These are phyloP conservation scores for Pelagomonas calceolata DNA, from an alignment of 108 stramenopile genomes.

Conservation along the genomic window DNA sequence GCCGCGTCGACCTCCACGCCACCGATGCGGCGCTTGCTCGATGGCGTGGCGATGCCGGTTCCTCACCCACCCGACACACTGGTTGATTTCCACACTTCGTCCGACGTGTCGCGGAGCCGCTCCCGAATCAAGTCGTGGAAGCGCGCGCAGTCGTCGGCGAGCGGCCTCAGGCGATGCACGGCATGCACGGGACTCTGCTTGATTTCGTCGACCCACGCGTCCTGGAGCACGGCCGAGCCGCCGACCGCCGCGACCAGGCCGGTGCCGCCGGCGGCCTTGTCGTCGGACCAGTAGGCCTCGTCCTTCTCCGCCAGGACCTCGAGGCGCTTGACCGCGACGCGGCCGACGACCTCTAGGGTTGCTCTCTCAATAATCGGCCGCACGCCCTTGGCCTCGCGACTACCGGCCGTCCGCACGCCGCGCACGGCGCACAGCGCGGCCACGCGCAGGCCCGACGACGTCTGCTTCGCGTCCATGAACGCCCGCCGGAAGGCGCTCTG, in stretches of 20 bases:
- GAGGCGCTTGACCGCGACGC: background rate
- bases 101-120: no score
- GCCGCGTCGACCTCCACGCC: no score
- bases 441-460: background rate
- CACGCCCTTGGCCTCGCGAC: background rate
- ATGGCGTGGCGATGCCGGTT: no score
- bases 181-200: background rate
- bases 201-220: no score
- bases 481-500: no score
- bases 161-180: background rate
- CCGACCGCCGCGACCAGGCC: background rate
- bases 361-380: background rate
- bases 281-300: background rate
- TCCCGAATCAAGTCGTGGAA: background rate
- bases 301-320: background rate
- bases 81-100: no score
- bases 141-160: background rate
- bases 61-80: no score
- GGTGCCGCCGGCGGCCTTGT: background rate
- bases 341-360: background rate
- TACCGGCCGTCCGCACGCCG: background rate
- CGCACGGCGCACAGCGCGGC: background rate
- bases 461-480: background rate
- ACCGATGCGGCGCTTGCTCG: no score
- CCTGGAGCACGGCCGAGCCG: no score